A percentile compares a stretch with the other conserved stretches of the same genome.
Conservation (phyloP, 352 stramenopile genomes). For the Phytopythium mirpurense region DNA sequence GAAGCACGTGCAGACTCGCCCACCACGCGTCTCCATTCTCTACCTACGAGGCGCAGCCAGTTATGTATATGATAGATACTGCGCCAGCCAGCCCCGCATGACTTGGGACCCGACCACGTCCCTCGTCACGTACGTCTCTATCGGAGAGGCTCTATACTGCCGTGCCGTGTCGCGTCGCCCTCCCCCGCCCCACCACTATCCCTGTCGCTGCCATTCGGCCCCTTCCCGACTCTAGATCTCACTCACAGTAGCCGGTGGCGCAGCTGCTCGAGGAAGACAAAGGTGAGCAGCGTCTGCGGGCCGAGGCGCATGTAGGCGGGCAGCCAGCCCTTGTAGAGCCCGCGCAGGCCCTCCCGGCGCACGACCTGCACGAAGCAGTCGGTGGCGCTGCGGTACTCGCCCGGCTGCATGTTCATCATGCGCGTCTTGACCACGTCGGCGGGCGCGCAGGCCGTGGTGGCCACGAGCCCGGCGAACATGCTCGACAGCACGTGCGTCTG, state of each 20-base stretch:
- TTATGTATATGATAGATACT: background rate
- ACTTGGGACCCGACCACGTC: too few species aligned
- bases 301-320: conserved; percentile 81
- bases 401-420: conserved; percentile 81
- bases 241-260: conserved; percentile 57
- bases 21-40: too few species aligned
- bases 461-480: conserved; percentile 75
- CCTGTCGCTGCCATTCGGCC: too few species aligned
- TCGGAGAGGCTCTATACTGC: too few species aligned
- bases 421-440: conserved; percentile 81
- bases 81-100: too few species aligned
- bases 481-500: conserved; percentile 67
- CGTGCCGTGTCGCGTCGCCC: too few species aligned
- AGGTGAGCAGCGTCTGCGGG: conserved; percentile 80
- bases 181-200: too few species aligned
- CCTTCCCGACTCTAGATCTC: background rate
- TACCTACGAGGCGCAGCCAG: too few species aligned
- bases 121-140: too few species aligned
- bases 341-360: conserved; percentile 63
- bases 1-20: background rate
- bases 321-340: conserved; percentile 82
- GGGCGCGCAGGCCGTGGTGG: conserved; percentile 70
- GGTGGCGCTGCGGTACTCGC: conserved; percentile 72
- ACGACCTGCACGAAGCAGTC: conserved; percentile 83
- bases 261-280: conserved; percentile 82